These are phyloP conservation scores for Pouteria campechiana DNA, from an alignment of 179 eudicot genomes.

Conservation along the genomic window DNA sequence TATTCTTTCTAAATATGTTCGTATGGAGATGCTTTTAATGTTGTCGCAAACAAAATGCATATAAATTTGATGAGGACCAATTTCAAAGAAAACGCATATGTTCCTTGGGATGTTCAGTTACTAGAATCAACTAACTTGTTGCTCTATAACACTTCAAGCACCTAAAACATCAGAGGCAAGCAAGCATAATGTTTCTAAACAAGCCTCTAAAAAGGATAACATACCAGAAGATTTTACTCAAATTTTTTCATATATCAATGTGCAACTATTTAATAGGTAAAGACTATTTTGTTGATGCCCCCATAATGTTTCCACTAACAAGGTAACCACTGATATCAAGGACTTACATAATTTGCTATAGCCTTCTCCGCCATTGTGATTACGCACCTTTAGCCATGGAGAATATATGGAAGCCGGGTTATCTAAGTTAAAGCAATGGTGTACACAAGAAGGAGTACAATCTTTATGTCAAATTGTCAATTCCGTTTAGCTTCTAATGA, in stretches of 20 bases:
- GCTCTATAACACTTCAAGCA: neutral
- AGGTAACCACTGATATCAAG: neutral
- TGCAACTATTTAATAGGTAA: slow-evolving; percentile 86
- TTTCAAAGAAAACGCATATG: neutral
- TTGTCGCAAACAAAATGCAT: too few species aligned
- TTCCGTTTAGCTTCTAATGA: neutral
- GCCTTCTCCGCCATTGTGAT: slow-evolving; percentile 58
- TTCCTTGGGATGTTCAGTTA: neutral
- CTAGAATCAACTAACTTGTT: neutral
- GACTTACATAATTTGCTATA: slow-evolving; percentile 11
- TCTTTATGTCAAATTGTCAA: neutral
- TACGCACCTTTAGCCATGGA: slow-evolving; percentile 77
- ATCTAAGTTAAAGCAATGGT: slow-evolving; percentile 67
- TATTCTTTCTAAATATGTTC: too few species aligned
- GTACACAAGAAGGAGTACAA: slow-evolving; percentile 54
- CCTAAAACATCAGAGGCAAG: neutral
- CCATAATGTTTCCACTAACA: neutral
- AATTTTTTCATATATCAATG: slow-evolving; percentile 54
- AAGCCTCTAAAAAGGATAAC: slow-evolving; percentile 4
- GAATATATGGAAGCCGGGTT: slow-evolving; percentile 63
- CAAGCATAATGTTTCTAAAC: slow-evolving; percentile 5
- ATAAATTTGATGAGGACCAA: neutral
- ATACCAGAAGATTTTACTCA: slow-evolving; percentile 54
- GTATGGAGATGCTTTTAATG: too few species aligned
- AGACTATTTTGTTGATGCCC: neutral